Conservation (phyloP, 352 stramenopile genomes). For the Achlya hypogyna region DNA sequence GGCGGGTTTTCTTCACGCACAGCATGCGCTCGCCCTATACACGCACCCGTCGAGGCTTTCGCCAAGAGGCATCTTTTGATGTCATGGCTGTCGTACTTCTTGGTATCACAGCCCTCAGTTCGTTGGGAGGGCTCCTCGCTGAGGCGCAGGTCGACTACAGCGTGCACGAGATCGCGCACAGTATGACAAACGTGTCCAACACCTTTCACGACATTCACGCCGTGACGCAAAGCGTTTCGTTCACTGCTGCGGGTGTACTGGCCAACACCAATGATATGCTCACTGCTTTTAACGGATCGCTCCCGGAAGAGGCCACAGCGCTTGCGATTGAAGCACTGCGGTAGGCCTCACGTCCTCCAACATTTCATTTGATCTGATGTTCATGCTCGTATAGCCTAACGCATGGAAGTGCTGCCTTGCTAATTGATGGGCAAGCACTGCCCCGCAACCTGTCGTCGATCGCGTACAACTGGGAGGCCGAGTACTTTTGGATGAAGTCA, state of each 20-base stretch:
- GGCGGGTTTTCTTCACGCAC: not conserved
- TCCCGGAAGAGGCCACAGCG: conserved; percentile 52
- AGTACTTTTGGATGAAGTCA: conserved; percentile 76
- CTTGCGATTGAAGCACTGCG: conserved; percentile 52
- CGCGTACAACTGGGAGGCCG: conserved; percentile 50
- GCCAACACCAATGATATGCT: conserved; percentile 46
- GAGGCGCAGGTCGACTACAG: conserved; percentile 80
- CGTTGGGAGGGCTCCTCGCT: conserved; percentile 55
- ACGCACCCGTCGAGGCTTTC: conserved; percentile 17
- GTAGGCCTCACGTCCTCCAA: too few relatives aligned
- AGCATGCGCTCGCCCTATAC: conserved; percentile 1
- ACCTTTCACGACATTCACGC: conserved; percentile 37
- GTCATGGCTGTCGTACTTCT: conserved; percentile 62
- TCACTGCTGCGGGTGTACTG: conserved; percentile 35
- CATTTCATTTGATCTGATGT: not conserved
- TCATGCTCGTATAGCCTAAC: conserved; percentile 29
- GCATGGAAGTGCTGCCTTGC: conserved; percentile 43
- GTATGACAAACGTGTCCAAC: conserved; percentile 61
- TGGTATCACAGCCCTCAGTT: conserved; percentile 60
- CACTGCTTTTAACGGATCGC: conserved; percentile 54
- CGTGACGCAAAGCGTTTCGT: conserved; percentile 27
- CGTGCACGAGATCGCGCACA: conserved; percentile 52
- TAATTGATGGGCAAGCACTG: conserved; percentile 38
- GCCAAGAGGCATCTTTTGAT: conserved; percentile 33
- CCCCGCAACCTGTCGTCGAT: conserved; percentile 48